Conservation (phyloP, 2,329 filamentous ascomycete species). For the Pseudogymnoascus sp. region DNA sequence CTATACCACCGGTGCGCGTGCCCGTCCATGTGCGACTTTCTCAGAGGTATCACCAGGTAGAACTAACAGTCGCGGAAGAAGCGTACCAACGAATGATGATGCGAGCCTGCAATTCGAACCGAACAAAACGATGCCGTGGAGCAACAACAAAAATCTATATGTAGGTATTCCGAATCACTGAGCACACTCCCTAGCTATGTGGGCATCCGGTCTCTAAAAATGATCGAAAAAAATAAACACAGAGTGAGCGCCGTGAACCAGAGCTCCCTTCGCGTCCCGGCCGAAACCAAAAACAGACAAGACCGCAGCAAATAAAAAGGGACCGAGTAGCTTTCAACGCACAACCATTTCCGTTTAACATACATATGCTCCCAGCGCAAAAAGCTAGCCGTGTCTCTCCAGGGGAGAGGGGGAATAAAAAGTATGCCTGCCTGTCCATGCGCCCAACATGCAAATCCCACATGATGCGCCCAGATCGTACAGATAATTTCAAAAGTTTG, state of each 20-base stretch:
- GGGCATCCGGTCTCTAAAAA: slow-evolving; percentile 1
- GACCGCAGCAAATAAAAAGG: neutral
- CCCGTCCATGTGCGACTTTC: neutral
- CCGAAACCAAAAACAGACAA: neutral
- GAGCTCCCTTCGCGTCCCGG: neutral
- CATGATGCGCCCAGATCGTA: slow-evolving; percentile 6
- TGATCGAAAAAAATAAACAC: neutral
- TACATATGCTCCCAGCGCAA: slow-evolving; percentile 5
- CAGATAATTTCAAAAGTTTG: neutral
- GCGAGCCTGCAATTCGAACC: neutral
- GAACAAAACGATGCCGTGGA: neutral
- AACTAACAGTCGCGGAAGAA: neutral
- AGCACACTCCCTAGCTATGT: slow-evolving; percentile 5
- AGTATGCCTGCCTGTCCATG: slow-evolving; percentile 6
- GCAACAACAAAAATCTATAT: slow-evolving; percentile 3
- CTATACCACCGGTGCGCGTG: neutral
- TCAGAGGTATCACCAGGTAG: neutral
- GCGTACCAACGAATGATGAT: neutral
- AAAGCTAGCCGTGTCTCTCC: neutral
- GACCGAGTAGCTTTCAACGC: neutral
- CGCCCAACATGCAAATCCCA: slow-evolving; percentile 4
- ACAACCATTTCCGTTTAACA: slow-evolving; percentile 1
- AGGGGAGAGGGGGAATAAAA: neutral
- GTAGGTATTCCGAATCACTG: slow-evolving; percentile 5
- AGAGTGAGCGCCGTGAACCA: neutral